phyloP scores from a whole-genome alignment of 192 early-diverging fungal species.

The Rhizophagus clarus region DNA sequence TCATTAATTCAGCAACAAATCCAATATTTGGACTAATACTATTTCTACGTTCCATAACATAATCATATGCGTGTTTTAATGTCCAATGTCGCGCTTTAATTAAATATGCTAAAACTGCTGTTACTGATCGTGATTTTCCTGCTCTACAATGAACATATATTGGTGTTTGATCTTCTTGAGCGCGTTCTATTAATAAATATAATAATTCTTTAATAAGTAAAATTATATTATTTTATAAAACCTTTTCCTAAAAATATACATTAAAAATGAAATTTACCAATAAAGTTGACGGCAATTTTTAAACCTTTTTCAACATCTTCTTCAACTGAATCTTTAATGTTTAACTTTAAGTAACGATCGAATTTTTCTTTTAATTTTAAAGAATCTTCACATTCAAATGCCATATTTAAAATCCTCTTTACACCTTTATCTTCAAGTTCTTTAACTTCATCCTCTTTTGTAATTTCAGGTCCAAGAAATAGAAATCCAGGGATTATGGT shows the following conservation, averaged over 20 bases:
- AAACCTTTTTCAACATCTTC: conserved; percentile 65
- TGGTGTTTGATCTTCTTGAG: conserved; percentile 41
- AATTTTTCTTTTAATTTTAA: conserved; percentile 42
- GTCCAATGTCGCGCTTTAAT: conserved; percentile 63
- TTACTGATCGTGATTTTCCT: conserved; percentile 74
- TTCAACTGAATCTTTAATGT: conserved; percentile 64
- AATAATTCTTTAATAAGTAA: neutral
- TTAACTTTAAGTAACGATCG: conserved; percentile 52
- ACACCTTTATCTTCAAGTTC: conserved; percentile 57
- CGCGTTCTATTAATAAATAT: conserved; percentile 33
- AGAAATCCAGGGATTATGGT: conserved; percentile 63
- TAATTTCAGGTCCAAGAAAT: conserved; percentile 68
- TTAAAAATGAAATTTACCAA: too few relatives aligned
- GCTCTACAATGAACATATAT: conserved; percentile 82
- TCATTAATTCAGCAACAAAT: conserved; percentile 71
- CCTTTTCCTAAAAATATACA: too few relatives aligned
- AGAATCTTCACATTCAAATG: conserved; percentile 64
- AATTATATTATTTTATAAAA: too few relatives aligned
- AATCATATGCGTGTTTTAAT: conserved; percentile 65
- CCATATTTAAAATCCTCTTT: conserved; percentile 80
- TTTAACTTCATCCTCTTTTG: conserved; percentile 55
- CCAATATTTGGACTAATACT: conserved; percentile 78
- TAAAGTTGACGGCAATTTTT: conserved; percentile 63
- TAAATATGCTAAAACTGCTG: conserved; percentile 71
- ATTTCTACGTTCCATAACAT: conserved; percentile 62